Evolutionary conservation across 495 filamentous ascomycete genomes (phyloP), one percentile per base, ranked within the genome.

Genomic region (Hyphodiscus hymeniophilus): DNA sequence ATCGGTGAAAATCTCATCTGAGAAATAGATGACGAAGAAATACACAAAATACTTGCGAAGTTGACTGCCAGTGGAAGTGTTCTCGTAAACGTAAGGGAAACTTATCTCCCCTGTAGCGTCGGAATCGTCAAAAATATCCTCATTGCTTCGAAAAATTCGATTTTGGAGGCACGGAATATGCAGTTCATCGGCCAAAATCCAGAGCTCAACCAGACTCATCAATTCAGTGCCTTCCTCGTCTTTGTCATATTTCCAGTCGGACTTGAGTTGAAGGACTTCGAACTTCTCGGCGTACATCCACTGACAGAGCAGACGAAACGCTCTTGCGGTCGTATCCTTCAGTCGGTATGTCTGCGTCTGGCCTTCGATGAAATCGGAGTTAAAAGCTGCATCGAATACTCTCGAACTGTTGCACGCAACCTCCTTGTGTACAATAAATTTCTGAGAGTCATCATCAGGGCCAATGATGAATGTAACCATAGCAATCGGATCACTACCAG

Each of bases 81-180:
- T n/a, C n/a, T n/a, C n/a, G n/a, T n/a, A n/a, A n/a, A n/a, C n/a
- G n/a, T n/a, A n/a, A n/a, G n/a, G n/a, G n/a, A n/a, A n/a, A n/a
- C n/a, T n/a, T n/a, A n/a, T n/a, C n/a, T n/a, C n/a, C n/a, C n/a
- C n/a, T n/a, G n/a, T n/a, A n/a, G n/a, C n/a, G n/a, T n/a, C n/a
- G n/a, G n/a, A n/a, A n/a, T n/a, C n/a, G n/a, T n/a, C n/a, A n/a
- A n/a, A n/a, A n/a, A n/a, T n/a, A n/a, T n/a, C n/a, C n/a, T n/a
- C n/a, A n/a, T n/a, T n/a, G n/a, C n/a, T n/a, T n/a, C n/a, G n/a
- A n/a, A n/a, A n/a, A 34, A 36, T 26, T 15, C n/a, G 6, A 24
- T 47, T 52, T 42, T 52, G 50, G 7, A 52, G 24, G 1, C 28
- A 2, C 3, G 43, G 50, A 12, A 52, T 47, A 15, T 17, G n/a